Base-by-base conservation (phyloP, 257 asterid species). In the Fraxinus excelsior region DNA sequence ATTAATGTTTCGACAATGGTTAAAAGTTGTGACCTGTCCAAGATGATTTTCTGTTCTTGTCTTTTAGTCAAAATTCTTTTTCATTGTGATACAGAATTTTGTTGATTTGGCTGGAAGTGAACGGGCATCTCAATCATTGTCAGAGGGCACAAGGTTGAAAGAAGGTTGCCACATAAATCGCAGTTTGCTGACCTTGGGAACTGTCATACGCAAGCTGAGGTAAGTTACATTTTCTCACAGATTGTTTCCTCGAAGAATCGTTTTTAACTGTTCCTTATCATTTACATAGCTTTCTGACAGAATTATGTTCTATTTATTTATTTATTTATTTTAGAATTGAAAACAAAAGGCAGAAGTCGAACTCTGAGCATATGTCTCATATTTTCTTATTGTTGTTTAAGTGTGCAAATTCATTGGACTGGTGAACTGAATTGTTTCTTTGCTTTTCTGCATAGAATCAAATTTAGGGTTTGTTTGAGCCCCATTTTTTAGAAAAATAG, bases 31-130 rank as follows among this genome's bases (percentile, higher is more conserved):
- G 67, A 65, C 69, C 4, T 77, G 58, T 71, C 35, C 35, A 8
- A 74, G 31, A 44, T 42, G 44, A 19, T 69, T 75, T 71, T 37
- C 70, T 53, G 49, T 51, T 23, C 11, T 7, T 58, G 7, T 60
- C 19, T 3, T 62, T 62, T 79, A 65, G 49, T 53, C 62, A 40
- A 32, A 32, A 32, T 4, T 4, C 53, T 19, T 82, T 67, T 62
- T 76, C 66, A 31, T 78, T 80, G 74, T 56, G 46, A 79, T 81
- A 35, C 77, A 95, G 98, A 92, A 90, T 84, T 95, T 95, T 75
- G 96, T 95, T 38, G 99, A 95, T 87, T 83, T 95, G 78, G 99
- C 99, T 74, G 99, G 99, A 84, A 95, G 99, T 58, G 99, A 95
- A 86, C 88, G 97, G 67, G 99, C 99, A 79, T 95, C 99, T 60